Evolutionary conservation across 2,329 filamentous ascomycete genomes (phyloP), one percentile per base, ranked within the genome.

Genomic region (Aspergillus candidus): DNA sequence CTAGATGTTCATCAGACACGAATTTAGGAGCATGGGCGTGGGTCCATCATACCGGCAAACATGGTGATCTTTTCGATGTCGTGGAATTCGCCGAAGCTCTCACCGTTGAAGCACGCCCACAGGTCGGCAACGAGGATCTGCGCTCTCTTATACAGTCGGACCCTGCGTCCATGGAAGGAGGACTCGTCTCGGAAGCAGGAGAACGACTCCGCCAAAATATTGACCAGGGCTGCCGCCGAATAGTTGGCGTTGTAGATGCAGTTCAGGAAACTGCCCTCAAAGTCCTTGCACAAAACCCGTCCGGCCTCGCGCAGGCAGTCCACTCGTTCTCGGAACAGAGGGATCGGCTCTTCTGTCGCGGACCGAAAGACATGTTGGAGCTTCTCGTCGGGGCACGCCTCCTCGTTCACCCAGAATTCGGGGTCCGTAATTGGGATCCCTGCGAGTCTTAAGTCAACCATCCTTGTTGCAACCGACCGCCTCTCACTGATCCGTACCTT

Each of bases 1-100:
- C 93, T 77, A 43, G 4, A 34, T 6, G 12, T 12, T 14, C 11
- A 17, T 47, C 35, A 38, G 32, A 47, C 33, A 46, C 39, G 11
- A 11, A 3, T 7, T 36, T 6, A 4, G 5, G 13, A 15, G 5
- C 3, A n/a, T 8, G 13, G 10, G 17, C 11, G 5, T 17, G 30
- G n/a, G 11, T 42, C 54, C 35, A 5, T 54, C 35, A 5, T 65
- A 77, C 76, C 77, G 60, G 93, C 90, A 72, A 98, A 98, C 84
- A 97, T 97, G 48, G 93, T 98, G 58, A 98, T 85, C 63, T 89
- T 88, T 69, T 93, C 85, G 56, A 98, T 95, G 62, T 98, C 93
- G 45, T 80, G 63, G 66, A 98, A 98, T 22, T 77, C 73, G 29
- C 93, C 94, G 58, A 83, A 90, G 18, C 78, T 75, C 53, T 84